These are phyloP conservation scores for Magnaporthiopsis rhizophila DNA, from an alignment of 2,329 filamentous ascomycete genomes.

Conservation along the genomic window DNA sequence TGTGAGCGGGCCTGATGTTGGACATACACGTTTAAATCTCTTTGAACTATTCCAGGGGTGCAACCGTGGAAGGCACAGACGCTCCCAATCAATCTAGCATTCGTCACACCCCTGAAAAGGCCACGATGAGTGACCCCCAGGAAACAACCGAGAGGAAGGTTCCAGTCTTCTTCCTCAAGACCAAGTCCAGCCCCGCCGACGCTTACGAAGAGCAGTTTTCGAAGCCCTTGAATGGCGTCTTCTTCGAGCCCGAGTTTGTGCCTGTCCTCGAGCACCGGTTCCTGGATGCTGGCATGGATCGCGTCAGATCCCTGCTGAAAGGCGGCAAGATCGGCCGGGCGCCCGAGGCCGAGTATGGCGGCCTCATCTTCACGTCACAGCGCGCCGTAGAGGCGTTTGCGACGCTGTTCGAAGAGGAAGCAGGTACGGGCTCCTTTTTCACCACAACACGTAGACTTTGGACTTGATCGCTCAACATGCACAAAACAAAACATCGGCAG, in stretches of 20 bases:
- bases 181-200: slow-evolving; percentile 62
- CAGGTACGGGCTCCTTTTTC: slow-evolving; percentile 21
- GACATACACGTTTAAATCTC: background rate
- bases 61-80: background rate
- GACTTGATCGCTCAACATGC: slow-evolving; percentile 12
- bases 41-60: background rate
- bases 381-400: slow-evolving; percentile 74
- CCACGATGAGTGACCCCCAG: background rate
- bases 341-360: slow-evolving; percentile 50
- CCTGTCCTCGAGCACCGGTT: slow-evolving; percentile 70
- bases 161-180: slow-evolving; percentile 70
- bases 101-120: background rate
- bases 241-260: slow-evolving; percentile 61
- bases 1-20: background rate
- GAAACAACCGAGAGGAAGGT: slow-evolving; percentile 15
- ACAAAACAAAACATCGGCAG: slow-evolving; percentile 12
- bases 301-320: slow-evolving; percentile 43
- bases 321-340: slow-evolving; percentile 30
- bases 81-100: background rate
- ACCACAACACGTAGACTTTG: slow-evolving; percentile 9
- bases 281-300: slow-evolving; percentile 47
- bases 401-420: slow-evolving; percentile 48
- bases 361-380: slow-evolving; percentile 79
- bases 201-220: slow-evolving; percentile 64
- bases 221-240: slow-evolving; percentile 26